Conservation (phyloP, 345 rosid species). For the Camelina neglecta region DNA sequence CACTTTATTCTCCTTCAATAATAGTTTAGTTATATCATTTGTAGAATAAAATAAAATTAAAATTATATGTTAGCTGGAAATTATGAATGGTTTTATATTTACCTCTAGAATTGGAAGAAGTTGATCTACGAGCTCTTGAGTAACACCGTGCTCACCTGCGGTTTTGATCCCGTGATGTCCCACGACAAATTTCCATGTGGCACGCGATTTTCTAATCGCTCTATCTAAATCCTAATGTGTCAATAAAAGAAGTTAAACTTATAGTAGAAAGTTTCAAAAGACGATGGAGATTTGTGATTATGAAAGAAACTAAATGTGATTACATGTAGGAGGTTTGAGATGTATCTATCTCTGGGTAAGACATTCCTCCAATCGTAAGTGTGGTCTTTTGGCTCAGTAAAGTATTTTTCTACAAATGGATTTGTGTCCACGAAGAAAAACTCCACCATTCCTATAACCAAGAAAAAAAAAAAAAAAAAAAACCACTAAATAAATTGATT, state of each 20-base stretch:
- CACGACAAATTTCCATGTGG: conserved; percentile 67
- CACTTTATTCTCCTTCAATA: conserved; percentile 54
- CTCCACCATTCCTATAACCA: conserved; percentile 52
- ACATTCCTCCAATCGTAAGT: conserved; percentile 62
- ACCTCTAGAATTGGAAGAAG: conserved; percentile 66
- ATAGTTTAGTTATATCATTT: neutral
- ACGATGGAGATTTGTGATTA: neutral
- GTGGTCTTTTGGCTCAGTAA: conserved; percentile 46
- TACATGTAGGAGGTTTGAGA: conserved; percentile 52
- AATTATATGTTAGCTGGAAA: neutral
- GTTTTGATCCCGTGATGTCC: conserved; percentile 71
- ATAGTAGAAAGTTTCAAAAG: neutral
- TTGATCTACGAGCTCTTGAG: conserved; percentile 52
- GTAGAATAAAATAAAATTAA: neutral
- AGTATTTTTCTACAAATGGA: conserved; percentile 59
- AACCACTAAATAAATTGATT: neutral
- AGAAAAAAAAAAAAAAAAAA: too few species aligned
- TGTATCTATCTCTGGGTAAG: conserved; percentile 45
- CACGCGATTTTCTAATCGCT: conserved; percentile 51
- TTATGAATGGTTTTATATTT: neutral
- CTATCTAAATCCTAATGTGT: conserved; percentile 51
- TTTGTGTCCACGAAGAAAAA: conserved; percentile 65
- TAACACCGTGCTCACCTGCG: conserved; percentile 63
- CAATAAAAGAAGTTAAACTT: neutral
- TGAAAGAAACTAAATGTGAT: neutral